phyloP scores from a whole-genome alignment of 768 basidiomycete species.

The Naganishia vishniacii region DNA sequence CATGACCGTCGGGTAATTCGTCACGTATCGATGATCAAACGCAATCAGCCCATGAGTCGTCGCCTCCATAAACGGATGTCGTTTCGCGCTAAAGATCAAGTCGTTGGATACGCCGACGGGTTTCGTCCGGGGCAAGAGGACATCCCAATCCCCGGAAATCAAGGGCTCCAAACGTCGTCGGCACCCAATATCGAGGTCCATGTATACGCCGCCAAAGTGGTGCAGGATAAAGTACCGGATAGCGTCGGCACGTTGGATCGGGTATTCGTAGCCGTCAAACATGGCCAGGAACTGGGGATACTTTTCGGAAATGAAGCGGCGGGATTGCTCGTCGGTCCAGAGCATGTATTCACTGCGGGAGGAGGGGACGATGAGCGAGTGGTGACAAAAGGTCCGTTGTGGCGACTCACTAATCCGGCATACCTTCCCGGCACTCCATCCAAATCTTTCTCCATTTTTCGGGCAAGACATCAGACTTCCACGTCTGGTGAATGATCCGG shows the following conservation, averaged over 20 bases:
- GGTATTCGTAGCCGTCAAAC: constrained; percentile 83
- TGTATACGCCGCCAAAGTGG: constrained; percentile 88
- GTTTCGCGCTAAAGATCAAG: constrained; percentile 82
- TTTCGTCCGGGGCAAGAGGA: constrained; percentile 89
- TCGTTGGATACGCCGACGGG: constrained; percentile 98
- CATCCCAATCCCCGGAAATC: constrained; percentile 64
- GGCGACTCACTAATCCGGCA: constrained; percentile 84
- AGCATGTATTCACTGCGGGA: constrained; percentile 81
- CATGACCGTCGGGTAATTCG: constrained; percentile 99
- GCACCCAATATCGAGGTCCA: constrained; percentile 96
- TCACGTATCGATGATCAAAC: constrained; percentile 87
- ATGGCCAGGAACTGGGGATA: constrained; percentile 92
- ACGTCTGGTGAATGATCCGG: constrained; percentile 93
- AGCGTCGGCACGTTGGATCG: constrained; percentile 90
- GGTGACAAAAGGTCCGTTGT: constrained; percentile 23
- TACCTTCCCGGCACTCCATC: constrained; percentile 78
- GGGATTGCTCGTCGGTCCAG: constrained; percentile 89
- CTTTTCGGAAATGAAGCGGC: constrained; percentile 77
- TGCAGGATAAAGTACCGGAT: constrained; percentile 98
- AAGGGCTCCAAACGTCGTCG: constrained; percentile 77
- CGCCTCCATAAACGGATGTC: constrained; percentile 82
- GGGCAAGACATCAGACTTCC: constrained; percentile 87
- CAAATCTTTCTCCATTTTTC: constrained; percentile 73
- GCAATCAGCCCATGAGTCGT: constrained; percentile 84
- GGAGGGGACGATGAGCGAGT: constrained; percentile 29